A percentile compares a stretch with the other conserved stretches of the same genome.
Conservation (phyloP, 148 eudicot species). For the Gaultheria prostrata region DNA sequence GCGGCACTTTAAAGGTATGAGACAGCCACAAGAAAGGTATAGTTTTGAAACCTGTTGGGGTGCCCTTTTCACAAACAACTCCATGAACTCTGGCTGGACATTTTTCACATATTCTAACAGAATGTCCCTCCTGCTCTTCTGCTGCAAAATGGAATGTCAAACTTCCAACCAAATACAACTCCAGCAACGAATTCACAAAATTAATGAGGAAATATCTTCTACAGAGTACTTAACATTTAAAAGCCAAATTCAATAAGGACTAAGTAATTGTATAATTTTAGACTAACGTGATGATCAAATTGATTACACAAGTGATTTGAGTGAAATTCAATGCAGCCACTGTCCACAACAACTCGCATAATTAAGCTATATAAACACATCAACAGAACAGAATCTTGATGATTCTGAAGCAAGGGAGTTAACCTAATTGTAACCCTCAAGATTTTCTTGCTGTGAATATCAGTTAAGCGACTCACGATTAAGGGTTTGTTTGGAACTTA, state of each 20-base stretch:
- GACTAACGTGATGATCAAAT: background rate
- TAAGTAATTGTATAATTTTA: background rate
- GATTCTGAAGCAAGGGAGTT: background rate
- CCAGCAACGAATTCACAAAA: background rate
- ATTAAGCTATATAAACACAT: background rate
- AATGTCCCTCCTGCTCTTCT: conserved; percentile 69
- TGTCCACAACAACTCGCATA: background rate
- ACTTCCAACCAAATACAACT: background rate
- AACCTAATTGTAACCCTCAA: background rate
- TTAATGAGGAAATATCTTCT: background rate
- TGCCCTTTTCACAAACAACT: conserved; percentile 81
- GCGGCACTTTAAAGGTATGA: background rate
- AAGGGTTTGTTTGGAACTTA: background rate
- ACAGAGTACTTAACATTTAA: too few relatives aligned
- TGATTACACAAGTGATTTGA: background rate
- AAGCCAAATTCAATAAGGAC: background rate
- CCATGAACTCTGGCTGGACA: conserved; percentile 90
- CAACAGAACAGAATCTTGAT: background rate
- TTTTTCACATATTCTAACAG: conserved; percentile 76
- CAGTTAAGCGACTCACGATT: background rate
- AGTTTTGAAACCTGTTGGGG: conserved; percentile 61
- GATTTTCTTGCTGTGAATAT: background rate
- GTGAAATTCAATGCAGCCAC: background rate
- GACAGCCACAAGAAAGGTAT: background rate
- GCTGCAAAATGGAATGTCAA: conserved; percentile 27